Conservation (phyloP, 371 early-diverging fungal species). For the Mucor circinelloides region DNA sequence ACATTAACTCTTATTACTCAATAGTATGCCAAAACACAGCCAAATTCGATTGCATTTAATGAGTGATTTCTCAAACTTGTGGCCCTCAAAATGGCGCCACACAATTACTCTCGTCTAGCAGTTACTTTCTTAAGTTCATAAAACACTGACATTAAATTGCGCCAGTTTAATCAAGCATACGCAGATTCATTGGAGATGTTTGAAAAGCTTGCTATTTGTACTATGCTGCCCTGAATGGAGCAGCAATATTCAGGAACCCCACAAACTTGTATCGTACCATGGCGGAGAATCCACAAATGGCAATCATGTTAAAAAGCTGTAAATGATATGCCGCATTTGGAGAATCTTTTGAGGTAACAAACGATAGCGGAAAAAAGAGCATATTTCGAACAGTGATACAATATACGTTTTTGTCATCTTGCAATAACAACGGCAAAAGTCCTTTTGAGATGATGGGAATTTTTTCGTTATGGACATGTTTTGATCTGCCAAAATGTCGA, state of each 20-base stretch:
- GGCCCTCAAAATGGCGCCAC: too few relatives aligned
- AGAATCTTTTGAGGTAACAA: neutral
- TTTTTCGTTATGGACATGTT: neutral
- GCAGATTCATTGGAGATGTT: neutral
- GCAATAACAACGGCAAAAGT: too few relatives aligned
- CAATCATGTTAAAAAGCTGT: neutral
- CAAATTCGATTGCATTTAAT: too few relatives aligned
- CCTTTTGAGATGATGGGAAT: neutral
- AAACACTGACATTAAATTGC: too few relatives aligned
- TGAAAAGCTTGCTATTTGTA: neutral
- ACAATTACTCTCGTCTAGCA: too few relatives aligned
- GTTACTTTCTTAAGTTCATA: too few relatives aligned
- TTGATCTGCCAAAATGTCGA: neutral
- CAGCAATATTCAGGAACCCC: neutral
- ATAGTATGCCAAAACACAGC: too few relatives aligned
- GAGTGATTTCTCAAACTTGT: too few relatives aligned
- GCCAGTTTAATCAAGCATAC: too few relatives aligned
- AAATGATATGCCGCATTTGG: neutral
- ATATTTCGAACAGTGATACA: neutral
- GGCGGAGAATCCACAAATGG: neutral
- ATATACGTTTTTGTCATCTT: neutral
- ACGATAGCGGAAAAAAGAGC: neutral
- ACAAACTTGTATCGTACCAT: neutral
- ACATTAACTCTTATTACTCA: too few relatives aligned
- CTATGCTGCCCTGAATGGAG: neutral